Evolutionary conservation across 768 basidiomycete species (phyloP).

Genomic region (Paxillus involutus): DNA sequence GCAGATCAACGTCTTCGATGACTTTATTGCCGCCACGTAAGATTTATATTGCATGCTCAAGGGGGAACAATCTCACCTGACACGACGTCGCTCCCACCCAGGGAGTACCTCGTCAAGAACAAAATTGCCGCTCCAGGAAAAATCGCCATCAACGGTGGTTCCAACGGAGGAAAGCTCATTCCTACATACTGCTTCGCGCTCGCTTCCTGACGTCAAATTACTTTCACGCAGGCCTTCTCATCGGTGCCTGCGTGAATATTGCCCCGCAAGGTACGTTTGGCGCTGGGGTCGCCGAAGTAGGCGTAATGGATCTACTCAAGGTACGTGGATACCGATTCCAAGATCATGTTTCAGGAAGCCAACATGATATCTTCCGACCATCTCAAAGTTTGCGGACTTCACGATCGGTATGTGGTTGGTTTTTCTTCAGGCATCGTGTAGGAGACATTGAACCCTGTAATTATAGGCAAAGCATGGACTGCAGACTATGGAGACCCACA

Average conservation of each 20-base stretch:
- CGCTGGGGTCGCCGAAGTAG: conserved; percentile 80
- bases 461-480: conserved; percentile 68
- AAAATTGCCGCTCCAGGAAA: conserved; percentile 69
- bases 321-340: conserved; percentile 32
- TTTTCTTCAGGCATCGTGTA: not conserved
- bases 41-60: conserved; percentile 17
- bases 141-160: conserved; percentile 75
- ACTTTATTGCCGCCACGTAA: conserved; percentile 81
- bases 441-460: conserved; percentile 2
- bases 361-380: not conserved
- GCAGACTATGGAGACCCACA: conserved; percentile 80
- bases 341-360: not conserved
- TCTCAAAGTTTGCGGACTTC: conserved; percentile 63
- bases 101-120: conserved; percentile 70
- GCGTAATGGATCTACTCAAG: conserved; percentile 78
- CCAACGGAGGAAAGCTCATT: conserved; percentile 65
- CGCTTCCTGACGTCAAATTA: conserved; percentile 1
- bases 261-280: conserved; percentile 76
- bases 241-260: conserved; percentile 84
- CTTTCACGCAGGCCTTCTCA: conserved; percentile 55
- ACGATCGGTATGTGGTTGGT: conserved; percentile 56
- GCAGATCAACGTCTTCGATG: conserved; percentile 74
- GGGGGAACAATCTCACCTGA: not conserved
- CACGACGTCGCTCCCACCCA: conserved; percentile 22
- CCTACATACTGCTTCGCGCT: not conserved